These are phyloP conservation scores for Lichina pygmaea DNA, from an alignment of 495 filamentous ascomycete species.

Conservation along the genomic window DNA sequence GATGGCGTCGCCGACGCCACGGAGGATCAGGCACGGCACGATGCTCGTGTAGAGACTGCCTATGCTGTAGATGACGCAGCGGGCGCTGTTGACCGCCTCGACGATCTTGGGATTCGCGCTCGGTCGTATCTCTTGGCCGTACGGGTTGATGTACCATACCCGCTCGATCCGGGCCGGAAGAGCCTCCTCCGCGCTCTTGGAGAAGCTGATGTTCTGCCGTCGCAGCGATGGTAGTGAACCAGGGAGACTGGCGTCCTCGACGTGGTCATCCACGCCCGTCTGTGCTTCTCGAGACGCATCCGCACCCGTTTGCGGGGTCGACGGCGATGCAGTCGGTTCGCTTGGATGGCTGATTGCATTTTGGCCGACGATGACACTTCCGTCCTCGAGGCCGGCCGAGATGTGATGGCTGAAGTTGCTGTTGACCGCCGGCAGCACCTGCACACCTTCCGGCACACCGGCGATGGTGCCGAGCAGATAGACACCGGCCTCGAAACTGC, in stretches of 20 bases:
- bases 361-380: conserved; percentile 64
- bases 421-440: conserved; percentile 74
- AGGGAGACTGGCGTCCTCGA: conserved; percentile 74
- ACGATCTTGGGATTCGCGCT: conserved; percentile 57
- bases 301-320: conserved; percentile 10
- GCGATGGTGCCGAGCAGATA: conserved; percentile 64
- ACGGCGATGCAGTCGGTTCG: conserved; percentile 14
- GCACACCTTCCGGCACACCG: conserved; percentile 41
- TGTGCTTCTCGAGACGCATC: conserved; percentile 10
- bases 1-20: conserved; percentile 31
- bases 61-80: conserved; percentile 66
- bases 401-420: conserved; percentile 89
- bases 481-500: conserved; percentile 57
- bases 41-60: conserved; percentile 53
- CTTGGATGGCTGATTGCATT: conserved; percentile 79
- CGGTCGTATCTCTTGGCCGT: conserved; percentile 70
- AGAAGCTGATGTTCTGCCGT: conserved; percentile 52
- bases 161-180: conserved; percentile 51
- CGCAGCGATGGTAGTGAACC: conserved; percentile 58
- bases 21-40: conserved; percentile 44
- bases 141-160: conserved; percentile 94
- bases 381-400: conserved; percentile 50
- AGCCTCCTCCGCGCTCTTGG: conserved; percentile 42
- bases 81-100: conserved; percentile 28
- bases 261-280: conserved; percentile 9